Percentiles rank a stretch among this genome's conserved stretches.
phyloP scores from a whole-genome alignment of 805 yeast species.

The Wickerhamomyces chambardii region DNA sequence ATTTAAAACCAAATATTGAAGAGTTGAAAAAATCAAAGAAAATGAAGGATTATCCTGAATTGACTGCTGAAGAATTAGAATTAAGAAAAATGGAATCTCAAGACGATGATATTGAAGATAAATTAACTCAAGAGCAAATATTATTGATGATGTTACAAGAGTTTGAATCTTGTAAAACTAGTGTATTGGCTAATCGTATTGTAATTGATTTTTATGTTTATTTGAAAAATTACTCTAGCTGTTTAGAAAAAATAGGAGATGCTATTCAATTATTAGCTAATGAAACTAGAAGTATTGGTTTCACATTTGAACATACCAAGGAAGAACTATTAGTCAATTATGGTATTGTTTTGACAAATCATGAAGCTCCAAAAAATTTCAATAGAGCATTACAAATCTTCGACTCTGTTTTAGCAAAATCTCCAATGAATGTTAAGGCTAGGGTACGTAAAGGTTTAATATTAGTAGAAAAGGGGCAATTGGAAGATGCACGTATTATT shows the following conservation, averaged over 20 bases:
- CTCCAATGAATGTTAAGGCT: conserved; percentile 46
- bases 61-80: conserved; percentile 16
- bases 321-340: conserved; percentile 53
- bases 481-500: conserved; percentile 42
- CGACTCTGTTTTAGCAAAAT: conserved; percentile 43
- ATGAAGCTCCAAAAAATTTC: conserved; percentile 87
- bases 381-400: conserved; percentile 65
- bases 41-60: conserved; percentile 6
- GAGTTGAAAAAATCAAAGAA: conserved; percentile 8
- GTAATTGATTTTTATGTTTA: conserved; percentile 51
- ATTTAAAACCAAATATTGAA: conserved; percentile 11
- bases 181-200: conserved; percentile 59
- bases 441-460: conserved; percentile 79
- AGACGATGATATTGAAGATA: conserved; percentile 13
- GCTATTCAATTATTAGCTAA: conserved; percentile 51
- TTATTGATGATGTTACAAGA: conserved; percentile 43
- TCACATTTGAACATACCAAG: conserved; percentile 39
- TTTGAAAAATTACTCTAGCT: conserved; percentile 53
- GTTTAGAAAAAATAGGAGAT: conserved; percentile 47
- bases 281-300: conserved; percentile 34
- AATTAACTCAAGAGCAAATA: conserved; percentile 39
- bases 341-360: conserved; percentile 72
- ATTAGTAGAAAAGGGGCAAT: conserved; percentile 53
- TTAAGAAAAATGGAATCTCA: conserved; percentile 10
- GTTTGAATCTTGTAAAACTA: conserved; percentile 30